These are phyloP conservation scores for Ceratobasidium sp. DNA, from an alignment of 1,284 basidiomycete species.

Conservation along the genomic window DNA sequence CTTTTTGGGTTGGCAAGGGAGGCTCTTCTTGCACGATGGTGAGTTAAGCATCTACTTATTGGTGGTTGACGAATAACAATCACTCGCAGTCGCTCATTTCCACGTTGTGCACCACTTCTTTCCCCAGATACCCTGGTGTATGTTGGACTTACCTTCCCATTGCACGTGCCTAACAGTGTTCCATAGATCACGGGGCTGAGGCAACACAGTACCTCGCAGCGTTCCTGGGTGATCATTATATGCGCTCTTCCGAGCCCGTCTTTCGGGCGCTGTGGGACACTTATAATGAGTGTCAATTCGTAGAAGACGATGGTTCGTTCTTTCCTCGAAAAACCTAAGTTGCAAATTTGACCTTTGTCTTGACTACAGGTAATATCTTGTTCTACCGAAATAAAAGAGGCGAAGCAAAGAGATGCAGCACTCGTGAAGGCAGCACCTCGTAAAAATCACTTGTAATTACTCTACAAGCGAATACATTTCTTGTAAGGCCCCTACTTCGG, in stretches of 20 bases:
- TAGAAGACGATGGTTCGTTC: constrained; percentile 35
- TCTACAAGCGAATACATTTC: not conserved
- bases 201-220: constrained; percentile 41
- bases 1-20: constrained; percentile 46
- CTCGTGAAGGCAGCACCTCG: not conserved
- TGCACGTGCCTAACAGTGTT: not conserved
- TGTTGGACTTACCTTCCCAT: not conserved
- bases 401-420: not conserved
- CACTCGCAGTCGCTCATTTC: constrained; percentile 52
- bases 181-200: constrained; percentile 39
- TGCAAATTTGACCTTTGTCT: not conserved
- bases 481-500: not conserved
- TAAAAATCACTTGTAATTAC: not conserved
- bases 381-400: constrained; percentile 37
- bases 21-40: constrained; percentile 45
- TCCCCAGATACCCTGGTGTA: constrained; percentile 40
- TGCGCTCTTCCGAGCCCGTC: constrained; percentile 36
- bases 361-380: constrained; percentile 18
- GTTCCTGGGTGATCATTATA: constrained; percentile 41
- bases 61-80: not conserved
- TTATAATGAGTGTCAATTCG: constrained; percentile 39
- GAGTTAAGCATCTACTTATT: not conserved
- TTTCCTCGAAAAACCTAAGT: not conserved
- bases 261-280: constrained; percentile 38
- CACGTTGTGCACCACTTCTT: constrained; percentile 50